Conservation (phyloP, 2,329 filamentous ascomycete species). For the Fusarium phyllophilum region DNA sequence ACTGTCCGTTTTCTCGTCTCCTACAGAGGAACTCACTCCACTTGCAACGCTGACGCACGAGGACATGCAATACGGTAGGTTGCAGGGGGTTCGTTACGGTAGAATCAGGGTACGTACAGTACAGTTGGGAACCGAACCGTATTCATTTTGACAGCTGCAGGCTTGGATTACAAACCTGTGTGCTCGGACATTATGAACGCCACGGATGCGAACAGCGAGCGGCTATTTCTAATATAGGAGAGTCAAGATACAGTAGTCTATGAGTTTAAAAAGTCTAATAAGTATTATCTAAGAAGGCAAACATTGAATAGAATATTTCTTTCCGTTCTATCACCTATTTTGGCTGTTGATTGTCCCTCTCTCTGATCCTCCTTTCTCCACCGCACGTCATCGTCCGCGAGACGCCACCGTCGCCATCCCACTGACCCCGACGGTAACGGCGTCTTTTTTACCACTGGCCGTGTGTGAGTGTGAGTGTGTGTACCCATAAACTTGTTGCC, state of each 20-base stretch:
- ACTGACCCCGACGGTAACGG: constrained; percentile 30
- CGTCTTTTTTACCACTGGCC: constrained; percentile 6
- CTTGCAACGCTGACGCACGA: constrained; percentile 5
- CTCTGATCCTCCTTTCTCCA: constrained; percentile 21
- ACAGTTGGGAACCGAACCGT: background rate
- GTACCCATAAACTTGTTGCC: constrained; percentile 19
- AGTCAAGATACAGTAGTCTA: background rate
- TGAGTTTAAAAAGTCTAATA: background rate
- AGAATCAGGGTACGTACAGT: background rate
- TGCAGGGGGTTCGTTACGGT: background rate
- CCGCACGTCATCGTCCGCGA: constrained; percentile 38
- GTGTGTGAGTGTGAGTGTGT: background rate
- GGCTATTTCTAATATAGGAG: constrained; percentile 2
- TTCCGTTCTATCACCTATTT: background rate
- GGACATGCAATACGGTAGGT: constrained; percentile 6
- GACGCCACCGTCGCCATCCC: constrained; percentile 40
- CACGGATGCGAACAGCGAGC: background rate
- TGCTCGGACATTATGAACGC: background rate
- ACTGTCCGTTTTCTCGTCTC: constrained; percentile 13
- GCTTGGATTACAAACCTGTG: constrained; percentile 13
- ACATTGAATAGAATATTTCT: background rate
- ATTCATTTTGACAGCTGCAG: background rate
- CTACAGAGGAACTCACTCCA: constrained; percentile 18
- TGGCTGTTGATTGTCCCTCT: background rate
- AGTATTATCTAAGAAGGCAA: constrained; percentile 1